Evolutionary conservation across 116 monocot species (phyloP), one percentile per base, ranked within the genome.

Genomic region (Cymodocea nodosa): DNA sequence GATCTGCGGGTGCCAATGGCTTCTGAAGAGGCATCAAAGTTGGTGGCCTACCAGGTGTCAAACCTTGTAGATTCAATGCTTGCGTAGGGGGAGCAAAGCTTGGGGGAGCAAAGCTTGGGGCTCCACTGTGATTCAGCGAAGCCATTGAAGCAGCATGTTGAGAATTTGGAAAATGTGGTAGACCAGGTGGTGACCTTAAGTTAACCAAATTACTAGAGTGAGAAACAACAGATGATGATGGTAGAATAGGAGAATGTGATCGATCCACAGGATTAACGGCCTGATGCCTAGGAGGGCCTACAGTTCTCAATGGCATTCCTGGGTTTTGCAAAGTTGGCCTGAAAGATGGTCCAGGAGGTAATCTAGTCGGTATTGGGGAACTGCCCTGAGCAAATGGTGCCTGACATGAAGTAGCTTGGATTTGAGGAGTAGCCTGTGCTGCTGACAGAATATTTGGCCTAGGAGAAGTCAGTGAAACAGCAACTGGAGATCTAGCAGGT

Each of bases 321-420:
- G 75, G 69, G 30, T 68, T 87, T 30, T 73, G 87, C 56, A 60
- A 40, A 37, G 66, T 68, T 50, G 86, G 89, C 8, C 74, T 64
- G 57, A 79, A 85, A 22, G 83, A 75, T 62, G 83, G 86, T 51
- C 74, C 63, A 40, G 64, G 81, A 25, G 79, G 83, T 23, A 71
- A 51, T 23, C 66, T 51, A 48, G 50, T 62, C 12, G 52, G 70
- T 18, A 48, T 25, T 22, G 34, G 64, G 16, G 58, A 50, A 7
- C 50, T 50, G 52, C 56, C 70, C 52, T 78, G 78, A 55, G 35
- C 1, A 23, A 56, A 54, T 37, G 72, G 24, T 4, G 20, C 35
- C 55, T 74, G 85, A 49, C 71, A 74, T 36, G 76, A 52, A 23
- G 62, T 15, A 44, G 44, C 64, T 48, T 44, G 49, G 0, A 37